Evolutionary conservation across 768 basidiomycete genomes (phyloP).

Genomic region (Termitomyces sp.): DNA sequence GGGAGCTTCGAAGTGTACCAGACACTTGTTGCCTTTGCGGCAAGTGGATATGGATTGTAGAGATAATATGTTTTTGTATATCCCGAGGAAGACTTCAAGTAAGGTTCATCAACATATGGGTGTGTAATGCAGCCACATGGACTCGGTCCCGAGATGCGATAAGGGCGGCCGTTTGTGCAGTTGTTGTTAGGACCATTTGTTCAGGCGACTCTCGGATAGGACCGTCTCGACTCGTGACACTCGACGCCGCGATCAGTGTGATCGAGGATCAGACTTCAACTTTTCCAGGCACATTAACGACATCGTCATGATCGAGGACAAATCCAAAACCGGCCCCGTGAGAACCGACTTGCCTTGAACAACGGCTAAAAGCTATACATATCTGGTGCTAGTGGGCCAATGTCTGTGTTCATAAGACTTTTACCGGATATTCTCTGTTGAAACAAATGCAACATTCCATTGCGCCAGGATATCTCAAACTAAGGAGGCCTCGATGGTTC

Average conservation of each 20-base stretch:
- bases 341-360: constrained; percentile 2
- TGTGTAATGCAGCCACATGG: constrained; percentile 5
- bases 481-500: constrained; percentile 9
- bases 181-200: constrained; percentile 15
- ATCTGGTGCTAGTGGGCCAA: background rate
- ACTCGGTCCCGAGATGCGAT: constrained; percentile 29
- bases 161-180: constrained; percentile 20
- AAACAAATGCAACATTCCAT: background rate
- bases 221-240: constrained; percentile 24
- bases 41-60: constrained; percentile 31
- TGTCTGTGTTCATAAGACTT: background rate
- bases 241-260: constrained; percentile 25
- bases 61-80: constrained; percentile 4
- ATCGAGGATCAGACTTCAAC: constrained; percentile 25
- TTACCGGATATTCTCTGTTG: constrained; percentile 1
- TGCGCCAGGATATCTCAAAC: background rate
- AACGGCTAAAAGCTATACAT: background rate
- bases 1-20: constrained; percentile 47
- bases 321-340: constrained; percentile 13
- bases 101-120: constrained; percentile 24
- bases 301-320: constrained; percentile 31
- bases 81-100: background rate
- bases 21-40: constrained; percentile 44
- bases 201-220: constrained; percentile 29
- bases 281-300: constrained; percentile 22